These are phyloP conservation scores for Tricholoma terreum DNA, from an alignment of 768 basidiomycete genomes.

Conservation along the genomic window DNA sequence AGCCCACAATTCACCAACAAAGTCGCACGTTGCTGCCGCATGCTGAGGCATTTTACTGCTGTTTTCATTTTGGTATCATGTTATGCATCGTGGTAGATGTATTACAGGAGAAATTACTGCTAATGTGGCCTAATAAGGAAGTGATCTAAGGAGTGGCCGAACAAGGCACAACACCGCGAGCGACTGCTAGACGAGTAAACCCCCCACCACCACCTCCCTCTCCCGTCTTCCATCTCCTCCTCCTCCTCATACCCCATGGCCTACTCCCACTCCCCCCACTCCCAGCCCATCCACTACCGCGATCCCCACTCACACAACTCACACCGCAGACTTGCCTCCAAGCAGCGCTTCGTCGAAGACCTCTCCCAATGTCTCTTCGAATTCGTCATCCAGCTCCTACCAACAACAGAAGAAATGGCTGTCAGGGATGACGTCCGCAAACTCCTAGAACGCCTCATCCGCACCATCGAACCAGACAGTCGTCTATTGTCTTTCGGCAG, in stretches of 20 bases:
- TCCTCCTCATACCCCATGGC: conserved; percentile 31
- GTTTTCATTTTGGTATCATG: no score
- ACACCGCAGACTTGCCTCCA: conserved; percentile 40
- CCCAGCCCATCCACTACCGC: conserved; percentile 34
- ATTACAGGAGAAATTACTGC: no score
- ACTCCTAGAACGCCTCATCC: conserved; percentile 91
- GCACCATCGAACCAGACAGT: conserved; percentile 90
- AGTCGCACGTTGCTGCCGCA: no score
- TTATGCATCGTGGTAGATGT: no score
- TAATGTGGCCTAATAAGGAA: no score
- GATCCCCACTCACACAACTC: conserved; percentile 28
- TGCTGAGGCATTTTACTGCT: no score
- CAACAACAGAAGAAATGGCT: conserved; percentile 84
- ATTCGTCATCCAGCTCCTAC: conserved; percentile 90
- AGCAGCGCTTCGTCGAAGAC: conserved; percentile 70
- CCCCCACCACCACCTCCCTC: conserved; percentile 11
- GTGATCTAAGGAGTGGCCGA: no score
- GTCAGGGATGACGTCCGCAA: conserved; percentile 97
- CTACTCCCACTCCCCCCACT: conserved; percentile 39
- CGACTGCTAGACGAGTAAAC: no score
- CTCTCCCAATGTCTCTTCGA: conserved; percentile 90
- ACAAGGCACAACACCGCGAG: no score
- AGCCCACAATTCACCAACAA: no score
- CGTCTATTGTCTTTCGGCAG: conserved; percentile 92
- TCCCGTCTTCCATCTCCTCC: conserved; percentile 13